Evolutionary conservation across 768 basidiomycete genomes (phyloP).

Genomic region (Termitomyces titanicus): DNA sequence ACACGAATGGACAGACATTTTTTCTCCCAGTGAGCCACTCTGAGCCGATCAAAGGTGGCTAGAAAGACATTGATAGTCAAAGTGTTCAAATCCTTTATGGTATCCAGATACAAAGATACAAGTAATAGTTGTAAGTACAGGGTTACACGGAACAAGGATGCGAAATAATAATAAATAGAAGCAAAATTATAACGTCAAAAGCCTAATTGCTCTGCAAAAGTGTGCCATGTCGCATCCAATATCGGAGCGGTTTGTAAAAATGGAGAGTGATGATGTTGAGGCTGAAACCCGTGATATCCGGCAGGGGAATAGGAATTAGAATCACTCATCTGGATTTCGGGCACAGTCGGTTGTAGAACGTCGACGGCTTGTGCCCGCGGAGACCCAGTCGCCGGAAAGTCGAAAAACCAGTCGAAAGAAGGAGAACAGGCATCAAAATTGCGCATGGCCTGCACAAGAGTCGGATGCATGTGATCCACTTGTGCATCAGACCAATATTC

Average conservation of each 20-base stretch:
- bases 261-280: slow-evolving; percentile 1
- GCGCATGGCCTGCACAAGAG: slow-evolving; percentile 46
- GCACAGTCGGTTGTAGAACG: slow-evolving; percentile 1
- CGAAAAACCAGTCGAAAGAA: slow-evolving; percentile 21
- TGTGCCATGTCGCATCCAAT: slow-evolving; percentile 63
- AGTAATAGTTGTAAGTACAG: not conserved
- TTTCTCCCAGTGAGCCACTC: no score
- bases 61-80: not conserved
- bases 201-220: slow-evolving; percentile 67
- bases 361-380: not conserved
- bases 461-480: slow-evolving; percentile 37
- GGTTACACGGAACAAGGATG: not conserved
- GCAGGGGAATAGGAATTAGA: slow-evolving; percentile 4
- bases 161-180: not conserved
- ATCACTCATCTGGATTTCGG: slow-evolving; percentile 6
- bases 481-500: slow-evolving; percentile 11
- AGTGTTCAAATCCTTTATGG: not conserved
- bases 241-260: slow-evolving; percentile 30
- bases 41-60: no score
- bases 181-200: slow-evolving; percentile 21
- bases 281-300: slow-evolving; percentile 8
- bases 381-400: slow-evolving; percentile 16
- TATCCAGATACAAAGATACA: not conserved
- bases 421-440: slow-evolving; percentile 27
- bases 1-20: no score